Conservation (phyloP, 106 monocot genomes). For the Cymbidium sinense region DNA sequence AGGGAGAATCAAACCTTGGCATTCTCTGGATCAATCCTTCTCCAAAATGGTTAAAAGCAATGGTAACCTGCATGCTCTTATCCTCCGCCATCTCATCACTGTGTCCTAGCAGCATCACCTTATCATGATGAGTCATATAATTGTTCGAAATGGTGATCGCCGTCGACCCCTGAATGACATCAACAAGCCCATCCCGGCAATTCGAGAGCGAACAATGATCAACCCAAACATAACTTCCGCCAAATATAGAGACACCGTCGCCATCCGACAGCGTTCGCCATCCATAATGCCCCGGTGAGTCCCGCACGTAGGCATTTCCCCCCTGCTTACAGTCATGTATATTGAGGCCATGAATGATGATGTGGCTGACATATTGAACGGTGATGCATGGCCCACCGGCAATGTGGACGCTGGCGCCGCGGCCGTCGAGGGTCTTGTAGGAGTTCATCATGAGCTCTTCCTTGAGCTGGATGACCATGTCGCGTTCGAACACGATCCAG, state of each 20-base stretch:
- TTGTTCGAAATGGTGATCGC: conserved; percentile 20
- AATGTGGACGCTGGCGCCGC: conserved; percentile 16
- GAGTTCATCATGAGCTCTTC: conserved; percentile 17
- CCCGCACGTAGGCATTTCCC: conserved; percentile 15
- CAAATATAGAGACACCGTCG: conserved; percentile 18
- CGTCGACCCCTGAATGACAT: conserved; percentile 7
- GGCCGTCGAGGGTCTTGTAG: conserved; percentile 19
- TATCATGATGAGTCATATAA: conserved; percentile 15
- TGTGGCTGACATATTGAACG: conserved; percentile 12
- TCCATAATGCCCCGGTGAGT: conserved; percentile 12
- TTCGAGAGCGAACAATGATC: conserved; percentile 16
- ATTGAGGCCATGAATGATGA: conserved; percentile 14
- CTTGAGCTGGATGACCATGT: conserved; percentile 17
- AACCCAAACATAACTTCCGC: conserved; percentile 13
- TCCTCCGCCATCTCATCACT: conserved; percentile 14
- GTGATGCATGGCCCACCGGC: conserved; percentile 19
- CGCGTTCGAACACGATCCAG: conserved; percentile 16
- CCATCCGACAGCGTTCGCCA: conserved; percentile 20
- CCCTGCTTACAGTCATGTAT: conserved; percentile 17
- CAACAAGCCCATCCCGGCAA: conserved; percentile 18
- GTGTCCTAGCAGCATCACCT: conserved; percentile 22
- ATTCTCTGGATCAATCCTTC: conserved; percentile 14
- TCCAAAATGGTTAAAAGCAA: conserved; percentile 12
- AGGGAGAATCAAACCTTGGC: conserved; percentile 4
- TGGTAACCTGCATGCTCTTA: conserved; percentile 19